Evolutionary conservation across 148 eudicot genomes (phyloP).

Genomic region (Fagopyrum tataricum): DNA sequence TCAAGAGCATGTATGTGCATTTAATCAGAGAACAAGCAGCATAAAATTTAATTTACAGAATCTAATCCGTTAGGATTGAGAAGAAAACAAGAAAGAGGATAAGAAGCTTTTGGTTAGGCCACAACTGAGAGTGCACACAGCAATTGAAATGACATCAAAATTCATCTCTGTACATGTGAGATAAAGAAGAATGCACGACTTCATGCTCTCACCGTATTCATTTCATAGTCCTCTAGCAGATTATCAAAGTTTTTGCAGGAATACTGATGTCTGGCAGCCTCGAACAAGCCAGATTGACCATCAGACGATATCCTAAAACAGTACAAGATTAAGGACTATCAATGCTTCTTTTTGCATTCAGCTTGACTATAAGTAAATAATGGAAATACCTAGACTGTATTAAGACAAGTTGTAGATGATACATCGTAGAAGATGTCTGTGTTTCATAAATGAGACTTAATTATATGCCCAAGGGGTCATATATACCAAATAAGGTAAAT

Average conservation of each 20-base stretch:
- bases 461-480: neutral
- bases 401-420: neutral
- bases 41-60: neutral
- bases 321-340: neutral
- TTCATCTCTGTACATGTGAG: neutral
- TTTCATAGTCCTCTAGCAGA: neutral
- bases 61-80: neutral
- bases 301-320: neutral
- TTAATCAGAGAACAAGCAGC: neutral
- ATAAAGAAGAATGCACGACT: neutral
- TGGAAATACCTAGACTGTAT: neutral
- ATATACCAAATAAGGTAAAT: neutral
- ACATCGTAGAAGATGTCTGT: neutral
- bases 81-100: neutral
- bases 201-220: neutral
- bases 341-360: neutral
- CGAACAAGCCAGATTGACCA: slow-evolving; percentile 5
- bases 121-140: neutral
- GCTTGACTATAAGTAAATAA: neutral
- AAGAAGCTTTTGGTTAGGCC: neutral
- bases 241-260: neutral
- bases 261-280: slow-evolving; percentile 4
- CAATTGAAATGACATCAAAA: neutral
- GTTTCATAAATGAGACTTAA: neutral
- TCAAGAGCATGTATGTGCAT: neutral